These are phyloP conservation scores for Durotheca rogersii DNA, from an alignment of 495 filamentous ascomycete species.

Conservation along the genomic window DNA sequence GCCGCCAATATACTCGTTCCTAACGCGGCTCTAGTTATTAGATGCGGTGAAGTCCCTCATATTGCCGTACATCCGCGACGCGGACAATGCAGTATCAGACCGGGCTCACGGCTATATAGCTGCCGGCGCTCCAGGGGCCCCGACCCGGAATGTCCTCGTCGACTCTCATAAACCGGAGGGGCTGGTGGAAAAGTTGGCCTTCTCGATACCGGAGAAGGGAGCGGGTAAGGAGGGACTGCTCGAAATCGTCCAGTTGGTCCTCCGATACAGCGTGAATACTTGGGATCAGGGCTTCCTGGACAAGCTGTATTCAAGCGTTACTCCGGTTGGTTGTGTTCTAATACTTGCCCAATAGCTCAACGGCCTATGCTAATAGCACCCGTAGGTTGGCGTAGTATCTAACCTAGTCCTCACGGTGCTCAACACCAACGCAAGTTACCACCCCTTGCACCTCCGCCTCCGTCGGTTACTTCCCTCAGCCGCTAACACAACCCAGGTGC, in stretches of 20 bases:
- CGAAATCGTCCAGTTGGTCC: slow-evolving; percentile 60
- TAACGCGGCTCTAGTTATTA: slow-evolving; percentile 57
- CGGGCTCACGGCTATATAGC: slow-evolving; percentile 54
- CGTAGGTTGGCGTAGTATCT: slow-evolving; percentile 69
- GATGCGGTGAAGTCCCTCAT: slow-evolving; percentile 71
- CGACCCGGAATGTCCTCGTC: slow-evolving; percentile 61
- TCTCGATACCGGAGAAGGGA: slow-evolving; percentile 61
- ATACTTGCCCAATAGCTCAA: background rate
- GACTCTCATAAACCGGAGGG: slow-evolving; percentile 70
- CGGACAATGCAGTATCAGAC: slow-evolving; percentile 61
- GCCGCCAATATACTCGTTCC: background rate
- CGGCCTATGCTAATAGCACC: background rate
- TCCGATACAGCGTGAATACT: slow-evolving; percentile 87
- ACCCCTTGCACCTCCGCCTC: background rate
- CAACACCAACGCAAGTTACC: slow-evolving; percentile 73
- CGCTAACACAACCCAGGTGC: slow-evolving; percentile 48
- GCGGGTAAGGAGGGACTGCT: slow-evolving; percentile 76
- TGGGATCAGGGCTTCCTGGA: slow-evolving; percentile 96
- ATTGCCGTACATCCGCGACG: slow-evolving; percentile 73
- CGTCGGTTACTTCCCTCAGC: too few relatives aligned
- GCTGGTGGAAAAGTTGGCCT: slow-evolving; percentile 61
- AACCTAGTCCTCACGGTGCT: slow-evolving; percentile 79
- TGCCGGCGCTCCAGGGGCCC: slow-evolving; percentile 41
- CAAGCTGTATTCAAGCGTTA: slow-evolving; percentile 84
- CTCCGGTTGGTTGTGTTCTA: slow-evolving; percentile 56